phyloP scores from a whole-genome alignment of 2,329 filamentous ascomycete species.

The Penicillium sp. region DNA sequence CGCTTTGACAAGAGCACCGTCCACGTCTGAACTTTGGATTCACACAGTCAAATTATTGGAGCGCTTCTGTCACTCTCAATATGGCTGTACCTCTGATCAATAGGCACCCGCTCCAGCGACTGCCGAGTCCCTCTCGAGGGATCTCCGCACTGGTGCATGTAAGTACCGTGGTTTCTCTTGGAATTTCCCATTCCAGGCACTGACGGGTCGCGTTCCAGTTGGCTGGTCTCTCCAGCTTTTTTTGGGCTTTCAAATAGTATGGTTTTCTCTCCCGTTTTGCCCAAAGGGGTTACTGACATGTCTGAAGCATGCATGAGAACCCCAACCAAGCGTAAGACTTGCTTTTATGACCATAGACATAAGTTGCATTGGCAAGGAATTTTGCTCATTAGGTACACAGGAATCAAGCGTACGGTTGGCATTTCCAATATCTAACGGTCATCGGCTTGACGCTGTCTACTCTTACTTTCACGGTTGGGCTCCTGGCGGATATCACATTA shows the following conservation, averaged over 20 bases:
- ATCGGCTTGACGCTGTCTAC: slow-evolving; percentile 60
- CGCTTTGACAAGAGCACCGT: background rate
- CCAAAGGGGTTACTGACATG: slow-evolving; percentile 10
- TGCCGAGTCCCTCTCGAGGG: slow-evolving; percentile 45
- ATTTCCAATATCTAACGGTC: slow-evolving; percentile 66
- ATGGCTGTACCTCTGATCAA: slow-evolving; percentile 25
- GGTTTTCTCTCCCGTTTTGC: slow-evolving; percentile 14
- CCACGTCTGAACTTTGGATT: background rate
- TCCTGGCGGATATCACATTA: slow-evolving; percentile 57
- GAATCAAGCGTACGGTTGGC: slow-evolving; percentile 64
- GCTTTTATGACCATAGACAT: background rate
- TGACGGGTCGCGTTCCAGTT: slow-evolving; percentile 25
- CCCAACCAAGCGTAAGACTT: slow-evolving; percentile 42
- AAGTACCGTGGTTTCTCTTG: slow-evolving; percentile 9
- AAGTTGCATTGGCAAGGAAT: background rate
- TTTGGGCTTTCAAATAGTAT: slow-evolving; percentile 49
- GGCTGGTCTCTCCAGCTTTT: slow-evolving; percentile 44
- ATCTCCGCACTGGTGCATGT: slow-evolving; percentile 48
- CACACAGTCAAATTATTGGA: background rate
- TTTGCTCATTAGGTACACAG: slow-evolving; percentile 30
- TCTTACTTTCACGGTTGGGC: slow-evolving; percentile 54
- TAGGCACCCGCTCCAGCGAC: slow-evolving; percentile 46
- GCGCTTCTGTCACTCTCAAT: background rate
- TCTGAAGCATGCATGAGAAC: slow-evolving; percentile 42
- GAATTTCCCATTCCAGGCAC: background rate